phyloP scores from a whole-genome alignment of 192 early-diverging fungal genomes.

The Thoreauomyces humboldtii region DNA sequence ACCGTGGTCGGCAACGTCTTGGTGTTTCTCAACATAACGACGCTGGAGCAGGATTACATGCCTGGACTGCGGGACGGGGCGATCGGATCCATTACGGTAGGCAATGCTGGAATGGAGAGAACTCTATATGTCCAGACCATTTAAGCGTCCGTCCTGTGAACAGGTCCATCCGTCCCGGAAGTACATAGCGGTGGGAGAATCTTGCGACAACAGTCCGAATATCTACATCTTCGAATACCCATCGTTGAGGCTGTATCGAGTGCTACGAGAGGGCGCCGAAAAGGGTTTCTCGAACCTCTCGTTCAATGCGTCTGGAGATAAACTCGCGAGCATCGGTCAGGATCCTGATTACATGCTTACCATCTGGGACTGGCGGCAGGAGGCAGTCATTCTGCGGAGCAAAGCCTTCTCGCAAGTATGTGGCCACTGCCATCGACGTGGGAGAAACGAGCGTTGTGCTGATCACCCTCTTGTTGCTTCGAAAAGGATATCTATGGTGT shows the following conservation, averaged over 20 bases:
- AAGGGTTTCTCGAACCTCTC: constrained; percentile 45
- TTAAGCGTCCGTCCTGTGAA: constrained; percentile 3
- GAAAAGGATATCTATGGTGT: constrained; percentile 55
- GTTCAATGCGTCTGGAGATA: constrained; percentile 55
- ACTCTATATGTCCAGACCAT: neutral
- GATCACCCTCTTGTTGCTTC: neutral
- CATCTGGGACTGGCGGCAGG: constrained; percentile 58
- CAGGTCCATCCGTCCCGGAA: constrained; percentile 51
- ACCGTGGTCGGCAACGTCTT: constrained; percentile 57
- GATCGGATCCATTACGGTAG: constrained; percentile 54
- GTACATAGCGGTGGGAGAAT: constrained; percentile 56
- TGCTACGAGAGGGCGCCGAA: constrained; percentile 49
- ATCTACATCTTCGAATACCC: constrained; percentile 62
- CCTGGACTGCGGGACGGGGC: constrained; percentile 48
- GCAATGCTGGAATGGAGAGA: constrained; percentile 7
- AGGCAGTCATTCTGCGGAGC: constrained; percentile 51
- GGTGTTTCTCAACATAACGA: constrained; percentile 52
- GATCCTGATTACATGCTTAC: constrained; percentile 68
- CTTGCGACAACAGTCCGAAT: constrained; percentile 36
- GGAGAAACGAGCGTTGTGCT: neutral
- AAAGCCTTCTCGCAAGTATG: constrained; percentile 63
- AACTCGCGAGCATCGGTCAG: constrained; percentile 52
- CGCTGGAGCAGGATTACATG: constrained; percentile 48
- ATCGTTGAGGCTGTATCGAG: constrained; percentile 39
- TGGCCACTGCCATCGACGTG: no score